Evolutionary conservation across 495 filamentous ascomycete genomes (phyloP).

Genomic region (Aspergillus carlsbadensis): DNA sequence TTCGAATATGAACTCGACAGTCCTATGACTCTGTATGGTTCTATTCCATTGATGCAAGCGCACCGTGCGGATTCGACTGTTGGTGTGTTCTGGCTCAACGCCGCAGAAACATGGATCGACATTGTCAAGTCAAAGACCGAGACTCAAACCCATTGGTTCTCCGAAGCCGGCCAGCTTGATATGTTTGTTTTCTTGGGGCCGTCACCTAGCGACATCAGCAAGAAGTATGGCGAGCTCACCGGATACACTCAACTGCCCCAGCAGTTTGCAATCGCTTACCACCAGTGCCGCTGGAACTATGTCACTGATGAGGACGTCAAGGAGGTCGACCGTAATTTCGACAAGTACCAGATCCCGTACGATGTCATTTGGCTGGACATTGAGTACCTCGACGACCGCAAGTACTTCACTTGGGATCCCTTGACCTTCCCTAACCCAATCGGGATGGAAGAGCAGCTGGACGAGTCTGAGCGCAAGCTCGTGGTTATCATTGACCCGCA

Average conservation of each 20-base stretch:
- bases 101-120: conserved; percentile 96
- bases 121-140: conserved; percentile 77
- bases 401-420: conserved; percentile 96
- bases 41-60: conserved; percentile 96
- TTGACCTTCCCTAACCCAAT: conserved; percentile 82
- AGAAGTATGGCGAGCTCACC: conserved; percentile 85
- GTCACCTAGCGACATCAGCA: conserved; percentile 73
- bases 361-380: conserved; percentile 99
- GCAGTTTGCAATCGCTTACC: conserved; percentile 87
- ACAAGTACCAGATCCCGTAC: conserved; percentile 91
- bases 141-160: conserved; percentile 96
- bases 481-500: conserved; percentile 96
- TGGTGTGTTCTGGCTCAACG: conserved; percentile 98
- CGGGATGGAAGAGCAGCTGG: conserved; percentile 83
- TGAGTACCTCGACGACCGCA: conserved; percentile 92
- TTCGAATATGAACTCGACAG: conserved; percentile 97
- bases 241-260: conserved; percentile 90
- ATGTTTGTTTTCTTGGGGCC: conserved; percentile 94
- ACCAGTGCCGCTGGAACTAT: conserved; percentile 99
- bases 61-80: conserved; percentile 91
- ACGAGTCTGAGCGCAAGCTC: conserved; percentile 79
- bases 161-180: conserved; percentile 85
- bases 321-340: conserved; percentile 93
- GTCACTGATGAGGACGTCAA: conserved; percentile 94
- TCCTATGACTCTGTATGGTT: conserved; percentile 96